phyloP scores from a whole-genome alignment of 2,329 filamentous ascomycete genomes.

The Bipolaris gigantea region DNA sequence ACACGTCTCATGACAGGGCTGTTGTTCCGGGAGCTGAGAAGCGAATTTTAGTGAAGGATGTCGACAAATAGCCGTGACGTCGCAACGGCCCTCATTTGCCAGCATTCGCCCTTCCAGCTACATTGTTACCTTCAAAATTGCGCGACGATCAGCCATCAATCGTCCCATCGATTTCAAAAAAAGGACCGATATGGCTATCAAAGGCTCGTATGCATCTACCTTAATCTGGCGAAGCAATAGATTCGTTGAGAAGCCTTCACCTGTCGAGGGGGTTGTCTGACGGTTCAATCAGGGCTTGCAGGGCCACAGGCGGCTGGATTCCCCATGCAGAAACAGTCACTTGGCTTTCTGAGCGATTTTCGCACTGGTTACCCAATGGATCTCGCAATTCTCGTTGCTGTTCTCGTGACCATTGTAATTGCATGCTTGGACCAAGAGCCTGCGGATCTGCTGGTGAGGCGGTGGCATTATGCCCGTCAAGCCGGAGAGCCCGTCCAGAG shows the following conservation, averaged over 20 bases:
- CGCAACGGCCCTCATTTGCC: constrained; percentile 18
- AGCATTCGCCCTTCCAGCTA: constrained; percentile 20
- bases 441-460: constrained; percentile 21
- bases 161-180: constrained; percentile 16
- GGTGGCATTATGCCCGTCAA: constrained; percentile 15
- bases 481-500: constrained; percentile 32
- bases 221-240: constrained; percentile 21
- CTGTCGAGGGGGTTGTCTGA: constrained; percentile 20
- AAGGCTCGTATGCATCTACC: constrained; percentile 33
- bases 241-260: constrained; percentile 28
- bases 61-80: constrained; percentile 12
- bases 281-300: constrained; percentile 36
- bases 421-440: constrained; percentile 16
- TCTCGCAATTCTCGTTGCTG: constrained; percentile 22
- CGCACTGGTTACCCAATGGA: constrained; percentile 27
- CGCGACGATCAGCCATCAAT: constrained; percentile 22
- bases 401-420: constrained; percentile 35
- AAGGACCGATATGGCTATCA: constrained; percentile 20
- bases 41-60: constrained; percentile 24
- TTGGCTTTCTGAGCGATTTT: constrained; percentile 27
- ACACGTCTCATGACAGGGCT: constrained; percentile 22
- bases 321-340: constrained; percentile 38
- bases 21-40: constrained; percentile 29
- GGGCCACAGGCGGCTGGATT: constrained; percentile 24
- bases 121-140: constrained; percentile 11